Evolutionary conservation across 2,329 filamentous ascomycete genomes (phyloP), one percentile per base, ranked within the genome.

Genomic region (Whalleya microplaca): DNA sequence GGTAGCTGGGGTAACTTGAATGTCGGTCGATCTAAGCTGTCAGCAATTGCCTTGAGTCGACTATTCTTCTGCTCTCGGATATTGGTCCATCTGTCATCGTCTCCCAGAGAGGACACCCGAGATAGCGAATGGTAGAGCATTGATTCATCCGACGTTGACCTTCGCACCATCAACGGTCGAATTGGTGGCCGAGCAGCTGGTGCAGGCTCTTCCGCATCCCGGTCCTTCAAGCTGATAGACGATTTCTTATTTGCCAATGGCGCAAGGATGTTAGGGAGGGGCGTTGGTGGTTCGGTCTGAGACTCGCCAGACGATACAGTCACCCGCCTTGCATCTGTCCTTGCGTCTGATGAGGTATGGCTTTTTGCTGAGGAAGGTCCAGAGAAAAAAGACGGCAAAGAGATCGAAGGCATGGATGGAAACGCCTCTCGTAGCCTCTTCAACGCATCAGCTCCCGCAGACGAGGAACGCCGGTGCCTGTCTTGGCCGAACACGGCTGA

Each of bases 1-100:
- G 86, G 82, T 40, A 90, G 73, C 58, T 82, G 81, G 1, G 84
- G 84, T 69, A 92, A 80, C 68, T 87, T 91, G 73, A 93, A 89
- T 52, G 87, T 91, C 2, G 92, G 90, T 41, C 82, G 77, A 66
- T 96, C 92, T 69, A 92, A 85, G 69, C 89, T 96, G 71, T 97
- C 93, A 69, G 87, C 90, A 71, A 98, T 90, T 3, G 94, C 94
- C 75, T 96, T 96, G 69, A 95, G 81, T 42, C 94, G 84, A 64
- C 90, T 92, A 67, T 97, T 98, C 63, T 94, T 89, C 77, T 95
- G 91, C 59, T 91, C 89, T 43, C 87, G 85, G 12, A 96, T 86
- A 72, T 95, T 81, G 48, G 89, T 84, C 72, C 95, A 98, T 44
- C 88, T 83, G 41, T 85, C 85, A 66, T 94, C 91, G 69, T 97